A percentile compares a stretch with the other conserved stretches of the same genome.
These are phyloP conservation scores for Noccaea bulbosa DNA, from an alignment of 345 rosid species.

Conservation along the genomic window DNA sequence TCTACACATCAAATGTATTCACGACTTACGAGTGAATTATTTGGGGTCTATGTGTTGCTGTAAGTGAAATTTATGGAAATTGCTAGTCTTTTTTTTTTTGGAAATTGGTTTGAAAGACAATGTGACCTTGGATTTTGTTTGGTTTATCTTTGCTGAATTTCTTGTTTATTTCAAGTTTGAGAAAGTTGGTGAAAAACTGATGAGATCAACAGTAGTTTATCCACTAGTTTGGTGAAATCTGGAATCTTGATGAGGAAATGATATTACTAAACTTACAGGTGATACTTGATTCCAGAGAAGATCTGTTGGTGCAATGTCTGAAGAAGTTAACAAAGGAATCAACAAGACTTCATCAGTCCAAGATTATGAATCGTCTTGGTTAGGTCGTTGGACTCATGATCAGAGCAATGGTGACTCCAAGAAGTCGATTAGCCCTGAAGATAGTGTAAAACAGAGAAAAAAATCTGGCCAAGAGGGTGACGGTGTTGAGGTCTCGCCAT, in stretches of 20 bases:
- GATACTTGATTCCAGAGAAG: constrained; percentile 21
- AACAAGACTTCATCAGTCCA: constrained; percentile 40
- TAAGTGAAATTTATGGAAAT: not conserved
- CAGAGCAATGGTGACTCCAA: constrained; percentile 16
- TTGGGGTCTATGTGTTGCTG: not conserved
- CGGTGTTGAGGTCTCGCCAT: constrained; percentile 25
- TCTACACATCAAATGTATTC: not conserved
- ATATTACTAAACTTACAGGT: constrained; percentile 17
- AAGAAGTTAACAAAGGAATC: constrained; percentile 34
- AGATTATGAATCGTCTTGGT: constrained; percentile 60
- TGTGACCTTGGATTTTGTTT: not conserved
- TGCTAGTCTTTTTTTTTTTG: not conserved
- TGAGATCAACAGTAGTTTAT: not conserved
- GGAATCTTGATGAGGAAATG: not conserved
- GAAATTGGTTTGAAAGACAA: not conserved
- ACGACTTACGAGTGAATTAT: too few relatives aligned
- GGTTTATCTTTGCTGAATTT: not conserved
- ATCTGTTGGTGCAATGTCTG: constrained; percentile 38
- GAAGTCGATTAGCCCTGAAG: constrained; percentile 26
- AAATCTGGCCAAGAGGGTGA: not conserved
- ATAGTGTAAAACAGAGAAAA: constrained; percentile 16
- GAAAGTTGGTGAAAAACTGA: not conserved
- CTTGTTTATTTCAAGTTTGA: constrained; percentile 1
- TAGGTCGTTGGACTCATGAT: constrained; percentile 60
- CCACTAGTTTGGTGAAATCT: constrained; percentile 14